Percentiles rank a stretch among this genome's conserved stretches.
Evolutionary conservation across 176 grass and related monocot genomes (phyloP).

Genomic region (Zea luxurians): DNA sequence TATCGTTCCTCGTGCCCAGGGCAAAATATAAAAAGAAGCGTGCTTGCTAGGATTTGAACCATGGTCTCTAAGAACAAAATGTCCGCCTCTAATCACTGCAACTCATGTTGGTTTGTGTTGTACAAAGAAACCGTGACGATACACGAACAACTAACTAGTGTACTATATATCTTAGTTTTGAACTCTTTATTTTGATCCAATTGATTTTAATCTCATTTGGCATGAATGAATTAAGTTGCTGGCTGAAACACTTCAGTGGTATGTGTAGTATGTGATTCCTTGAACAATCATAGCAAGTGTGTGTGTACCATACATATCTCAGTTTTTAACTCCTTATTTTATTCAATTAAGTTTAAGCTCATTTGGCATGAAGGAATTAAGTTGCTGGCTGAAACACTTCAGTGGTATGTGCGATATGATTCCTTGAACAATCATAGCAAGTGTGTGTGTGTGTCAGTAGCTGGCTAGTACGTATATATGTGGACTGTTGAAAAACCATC

Average conservation of each 20-base stretch:
- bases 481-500: background rate
- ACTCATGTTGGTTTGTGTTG: too few relatives aligned
- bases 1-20: too few relatives aligned
- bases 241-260: background rate
- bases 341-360: background rate
- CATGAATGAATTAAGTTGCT: background rate
- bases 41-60: too few relatives aligned
- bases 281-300: background rate
- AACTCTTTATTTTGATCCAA: background rate
- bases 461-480: background rate
- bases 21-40: too few relatives aligned
- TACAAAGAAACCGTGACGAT: too few relatives aligned
- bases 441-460: too few relatives aligned
- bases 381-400: background rate
- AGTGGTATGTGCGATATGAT: background rate
- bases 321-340: background rate
- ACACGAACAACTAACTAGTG: background rate
- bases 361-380: constrained; percentile 1
- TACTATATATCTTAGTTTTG: background rate
- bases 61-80: too few relatives aligned
- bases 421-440: background rate
- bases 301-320: background rate
- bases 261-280: background rate
- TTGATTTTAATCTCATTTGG: background rate
- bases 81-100: too few relatives aligned